Base-by-base conservation (phyloP, 2,329 filamentous ascomycete species). In the Epichloe glyceriae region DNA sequence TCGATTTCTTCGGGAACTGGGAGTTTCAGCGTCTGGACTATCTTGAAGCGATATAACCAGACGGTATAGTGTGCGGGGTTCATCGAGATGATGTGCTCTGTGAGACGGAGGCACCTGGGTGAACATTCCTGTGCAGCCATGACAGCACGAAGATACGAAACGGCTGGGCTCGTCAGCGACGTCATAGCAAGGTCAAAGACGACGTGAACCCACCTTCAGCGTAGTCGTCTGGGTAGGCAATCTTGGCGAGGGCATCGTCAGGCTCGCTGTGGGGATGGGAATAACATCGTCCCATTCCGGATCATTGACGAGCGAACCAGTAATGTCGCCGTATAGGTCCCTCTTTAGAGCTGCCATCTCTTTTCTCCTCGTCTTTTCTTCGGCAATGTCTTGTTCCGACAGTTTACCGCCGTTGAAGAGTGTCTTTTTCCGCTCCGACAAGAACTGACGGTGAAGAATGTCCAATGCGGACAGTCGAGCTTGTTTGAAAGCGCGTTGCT, bases 11-110 rank as follows among this genome's bases (percentile, higher is more conserved):
- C 76, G 2, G 73, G 68, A 43, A 93, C 72, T 50, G 82, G 71
- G 46, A 83, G 75, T 46, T 78, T 67, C 26, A 95, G 73, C 3
- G 79, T 74, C 56, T 84, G 78, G 46, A 97, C 70, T 49, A 85
- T 86, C 61, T 84, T 81, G 58, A 90, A 88, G 54, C 93, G 86
- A 73, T 95, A 98, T 20, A 97, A 80, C 93, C 93, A 98, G 54
- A 97, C 91, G 15, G 93, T 98, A 71, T 98, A 98, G 72, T 98
- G 93, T 1, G 93, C 90, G 15, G 93, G 87, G 67, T 98, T 98
- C 78, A 96, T 82, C 53, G 75, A 74, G 63, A 98, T 97, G 63
- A 98, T 83, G 67, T 91, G 82, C 64, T 89, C 85, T 4, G 93
- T 98, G 55, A 98, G 79, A 34, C 74, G 77, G 42, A 98, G 76